A percentile compares a stretch with the other conserved stretches of the same genome.
phyloP scores from a whole-genome alignment of 345 rosid species.

The Diplotaxis tenuifolia region DNA sequence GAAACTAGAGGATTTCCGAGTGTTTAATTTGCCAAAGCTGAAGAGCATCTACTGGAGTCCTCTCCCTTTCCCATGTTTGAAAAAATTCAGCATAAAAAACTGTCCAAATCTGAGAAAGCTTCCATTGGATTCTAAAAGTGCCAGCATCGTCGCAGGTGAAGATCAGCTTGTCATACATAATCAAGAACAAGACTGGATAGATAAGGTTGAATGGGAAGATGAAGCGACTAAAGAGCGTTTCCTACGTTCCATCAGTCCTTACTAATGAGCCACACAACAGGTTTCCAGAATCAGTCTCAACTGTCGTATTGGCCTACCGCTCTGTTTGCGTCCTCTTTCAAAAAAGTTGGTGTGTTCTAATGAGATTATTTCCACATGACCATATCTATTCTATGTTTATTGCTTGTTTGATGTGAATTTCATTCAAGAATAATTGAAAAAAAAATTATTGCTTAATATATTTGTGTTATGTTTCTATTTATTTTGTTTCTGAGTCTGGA shows the following conservation, averaged over 20 bases:
- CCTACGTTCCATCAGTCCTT: neutral
- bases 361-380: neutral
- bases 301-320: neutral
- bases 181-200: neutral
- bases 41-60: conserved; percentile 23
- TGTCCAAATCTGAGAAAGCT: conserved; percentile 9
- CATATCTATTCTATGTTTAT: neutral
- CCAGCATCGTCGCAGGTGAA: neutral
- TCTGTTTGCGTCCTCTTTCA: neutral
- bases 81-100: rapidly evolving
- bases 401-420: neutral
- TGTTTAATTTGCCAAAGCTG: neutral
- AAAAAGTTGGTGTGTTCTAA: neutral
- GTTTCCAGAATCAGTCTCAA: neutral
- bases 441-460: too few relatives aligned
- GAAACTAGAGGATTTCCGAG: neutral
- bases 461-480: neutral
- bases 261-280: neutral
- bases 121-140: conserved; percentile 13
- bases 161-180: neutral
- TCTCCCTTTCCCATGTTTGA: conserved; percentile 17
- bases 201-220: conserved; percentile 18
- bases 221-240: conserved; percentile 19
- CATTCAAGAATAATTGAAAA: neutral
- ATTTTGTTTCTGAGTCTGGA: too few relatives aligned